phyloP scores from a whole-genome alignment of 192 early-diverging fungal species.

The Chytriomyces sp. region DNA sequence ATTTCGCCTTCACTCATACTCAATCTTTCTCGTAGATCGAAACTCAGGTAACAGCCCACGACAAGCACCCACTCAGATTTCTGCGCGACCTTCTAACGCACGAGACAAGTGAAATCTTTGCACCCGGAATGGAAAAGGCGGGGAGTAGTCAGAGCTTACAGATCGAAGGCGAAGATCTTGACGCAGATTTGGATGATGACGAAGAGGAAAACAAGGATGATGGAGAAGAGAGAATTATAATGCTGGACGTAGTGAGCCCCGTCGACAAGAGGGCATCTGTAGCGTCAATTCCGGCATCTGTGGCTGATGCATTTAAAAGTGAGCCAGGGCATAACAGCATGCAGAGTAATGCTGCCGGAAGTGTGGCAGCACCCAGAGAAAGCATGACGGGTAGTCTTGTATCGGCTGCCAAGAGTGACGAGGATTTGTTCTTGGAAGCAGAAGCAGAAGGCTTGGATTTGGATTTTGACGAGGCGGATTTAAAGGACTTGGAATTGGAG shows the following conservation, averaged over 20 bases:
- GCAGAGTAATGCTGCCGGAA: neutral
- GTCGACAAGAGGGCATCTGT: neutral
- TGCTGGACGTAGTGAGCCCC: neutral
- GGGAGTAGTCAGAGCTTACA: conserved; percentile 25
- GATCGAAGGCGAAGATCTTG: conserved; percentile 25
- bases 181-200: conserved; percentile 30
- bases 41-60: conserved; percentile 41
- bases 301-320: neutral
- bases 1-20: neutral
- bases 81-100: conserved; percentile 18
- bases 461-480: conserved; percentile 11
- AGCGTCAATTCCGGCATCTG: neutral
- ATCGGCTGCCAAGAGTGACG: conserved; percentile 10
- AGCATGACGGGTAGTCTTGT: neutral
- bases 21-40: conserved; percentile 19
- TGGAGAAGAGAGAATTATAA: conserved; percentile 15
- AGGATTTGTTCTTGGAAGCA: conserved; percentile 26
- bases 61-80: conserved; percentile 52
- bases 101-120: neutral
- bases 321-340: neutral
- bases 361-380: neutral
- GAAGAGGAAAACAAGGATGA: neutral
- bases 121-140: neutral
- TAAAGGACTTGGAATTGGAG: conserved; percentile 1
- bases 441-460: conserved; percentile 23